Base-by-base conservation (phyloP, 2,329 filamentous ascomycete genomes). In the Capronia americana region DNA sequence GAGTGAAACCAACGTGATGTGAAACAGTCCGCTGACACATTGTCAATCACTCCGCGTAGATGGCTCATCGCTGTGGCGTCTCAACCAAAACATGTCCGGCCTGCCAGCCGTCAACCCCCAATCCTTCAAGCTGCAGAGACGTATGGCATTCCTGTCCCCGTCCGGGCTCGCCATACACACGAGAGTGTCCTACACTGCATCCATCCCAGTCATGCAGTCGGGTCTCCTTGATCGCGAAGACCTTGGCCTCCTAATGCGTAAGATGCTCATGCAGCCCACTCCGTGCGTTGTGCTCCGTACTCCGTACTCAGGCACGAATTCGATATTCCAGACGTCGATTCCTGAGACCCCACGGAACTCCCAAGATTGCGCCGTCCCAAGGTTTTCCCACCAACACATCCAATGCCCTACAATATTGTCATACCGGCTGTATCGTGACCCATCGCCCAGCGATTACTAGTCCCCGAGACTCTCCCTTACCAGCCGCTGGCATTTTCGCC, bases 391-490 rank as follows among this genome's bases (percentile, higher is more conserved):
- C 38, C 17, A n/a, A n/a, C 17, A n/a, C 17, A 44, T 17, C 48
- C 8, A 51, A 51, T 26, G 23, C 23, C 10, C 23, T 34, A 34
- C 53, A 23, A 14, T 8, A 30, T 20, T 28, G 53, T 51, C 23
- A 7, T 51, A 51, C 20, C 28, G 20, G 3, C 3, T 20, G 28
- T 55, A 34, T 55, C 24, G 14, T 55, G 20, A 24, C 20, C 53
- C 53, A n/a, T 32, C 23, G 14, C 20, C 48, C 38, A 17, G 17
- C n/a, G 24, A 17, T 70, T 57, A 82, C 54, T 91, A 88, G 77
- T 92, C 90, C 30, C 92, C 92, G 73, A 93, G 79, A 76, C 92
- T 96, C 78, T 92, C 90, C 73, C 92, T 82, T 1, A 96, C 92
- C 74, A 91, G 92, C 76, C 87, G 88, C 74, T 93, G 83, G 66